Percentiles rank a stretch among this genome's conserved stretches.
Evolutionary conservation across 139 green algal genomes (phyloP).

Genomic region (Closterium sp.): DNA sequence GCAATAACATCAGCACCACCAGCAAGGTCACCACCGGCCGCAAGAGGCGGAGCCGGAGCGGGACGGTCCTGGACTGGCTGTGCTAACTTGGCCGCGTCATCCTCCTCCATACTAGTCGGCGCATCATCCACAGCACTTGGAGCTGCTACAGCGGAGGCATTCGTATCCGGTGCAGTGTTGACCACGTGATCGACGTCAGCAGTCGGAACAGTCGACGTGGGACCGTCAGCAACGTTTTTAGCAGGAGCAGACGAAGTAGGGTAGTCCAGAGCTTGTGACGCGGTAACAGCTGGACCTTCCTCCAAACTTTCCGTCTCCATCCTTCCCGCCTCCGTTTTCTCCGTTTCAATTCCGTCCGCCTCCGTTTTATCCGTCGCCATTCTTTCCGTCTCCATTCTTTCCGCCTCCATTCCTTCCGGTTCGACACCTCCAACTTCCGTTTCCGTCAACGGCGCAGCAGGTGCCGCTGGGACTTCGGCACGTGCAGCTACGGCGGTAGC

Average conservation of each 20-base stretch:
- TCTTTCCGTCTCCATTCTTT: not conserved
- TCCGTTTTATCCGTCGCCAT: not conserved
- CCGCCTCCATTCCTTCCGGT: not conserved
- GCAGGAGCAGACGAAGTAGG: not conserved
- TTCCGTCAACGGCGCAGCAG: not conserved
- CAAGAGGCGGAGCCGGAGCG: too few relatives aligned
- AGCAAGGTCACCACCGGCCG: too few relatives aligned
- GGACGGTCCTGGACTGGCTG: too few relatives aligned
- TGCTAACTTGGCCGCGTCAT: too few relatives aligned
- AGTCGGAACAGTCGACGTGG: not conserved
- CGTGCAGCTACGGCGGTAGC: not conserved
- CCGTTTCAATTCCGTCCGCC: too few relatives aligned
- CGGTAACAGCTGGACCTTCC: too few relatives aligned
- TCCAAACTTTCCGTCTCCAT: not conserved
- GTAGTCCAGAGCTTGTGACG: too few relatives aligned
- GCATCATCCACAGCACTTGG: too few relatives aligned
- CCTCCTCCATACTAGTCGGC: too few relatives aligned
- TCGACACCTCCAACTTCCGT: not conserved
- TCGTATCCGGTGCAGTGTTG: not conserved
- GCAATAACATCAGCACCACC: too few relatives aligned
- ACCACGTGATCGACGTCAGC: not conserved
- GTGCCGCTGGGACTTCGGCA: not conserved
- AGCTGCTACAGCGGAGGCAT: not conserved
- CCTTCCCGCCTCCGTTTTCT: not conserved
- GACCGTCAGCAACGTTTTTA: not conserved